phyloP scores from a whole-genome alignment of 768 basidiomycete genomes.

The Daedaleopsis nitida region DNA sequence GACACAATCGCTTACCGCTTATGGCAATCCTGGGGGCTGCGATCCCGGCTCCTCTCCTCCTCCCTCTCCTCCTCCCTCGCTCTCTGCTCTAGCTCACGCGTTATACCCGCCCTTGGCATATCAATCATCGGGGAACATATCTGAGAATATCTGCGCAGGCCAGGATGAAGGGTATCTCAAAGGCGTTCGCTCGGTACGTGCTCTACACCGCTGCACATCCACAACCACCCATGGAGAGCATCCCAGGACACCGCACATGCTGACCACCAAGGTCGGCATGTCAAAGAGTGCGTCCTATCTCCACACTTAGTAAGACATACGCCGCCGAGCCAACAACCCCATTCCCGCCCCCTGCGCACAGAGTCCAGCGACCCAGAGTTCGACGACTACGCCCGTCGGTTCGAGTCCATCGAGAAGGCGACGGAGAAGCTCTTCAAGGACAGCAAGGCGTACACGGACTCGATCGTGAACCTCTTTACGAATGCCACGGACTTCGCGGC shows the following conservation, averaged over 20 bases:
- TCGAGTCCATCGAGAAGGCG: slow-evolving; percentile 73
- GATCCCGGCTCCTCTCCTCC: slow-evolving; percentile 6
- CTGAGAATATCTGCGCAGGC: background rate
- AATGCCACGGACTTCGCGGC: slow-evolving; percentile 62
- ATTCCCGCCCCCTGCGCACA: slow-evolving; percentile 23
- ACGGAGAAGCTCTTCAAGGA: slow-evolving; percentile 93
- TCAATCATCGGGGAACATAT: background rate
- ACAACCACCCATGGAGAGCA: background rate
- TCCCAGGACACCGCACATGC: slow-evolving; percentile 82
- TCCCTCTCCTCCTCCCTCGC: background rate
- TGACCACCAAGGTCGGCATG: slow-evolving; percentile 88
- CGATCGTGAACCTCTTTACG: slow-evolving; percentile 73
- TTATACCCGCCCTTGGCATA: background rate
- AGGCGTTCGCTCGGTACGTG: slow-evolving; percentile 33
- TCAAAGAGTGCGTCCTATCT: slow-evolving; percentile 69
- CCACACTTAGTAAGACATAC: slow-evolving; percentile 1
- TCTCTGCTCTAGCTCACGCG: background rate
- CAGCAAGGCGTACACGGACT: slow-evolving; percentile 82
- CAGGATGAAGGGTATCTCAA: slow-evolving; percentile 32
- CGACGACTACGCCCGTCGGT: slow-evolving; percentile 83
- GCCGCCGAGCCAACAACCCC: slow-evolving; percentile 23
- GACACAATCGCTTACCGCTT: slow-evolving; percentile 7
- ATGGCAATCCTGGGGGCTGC: background rate
- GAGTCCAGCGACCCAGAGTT: slow-evolving; percentile 89
- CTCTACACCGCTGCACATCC: background rate